Base-by-base conservation (phyloP, 345 rosid species). In the Rhizophora mangle region DNA sequence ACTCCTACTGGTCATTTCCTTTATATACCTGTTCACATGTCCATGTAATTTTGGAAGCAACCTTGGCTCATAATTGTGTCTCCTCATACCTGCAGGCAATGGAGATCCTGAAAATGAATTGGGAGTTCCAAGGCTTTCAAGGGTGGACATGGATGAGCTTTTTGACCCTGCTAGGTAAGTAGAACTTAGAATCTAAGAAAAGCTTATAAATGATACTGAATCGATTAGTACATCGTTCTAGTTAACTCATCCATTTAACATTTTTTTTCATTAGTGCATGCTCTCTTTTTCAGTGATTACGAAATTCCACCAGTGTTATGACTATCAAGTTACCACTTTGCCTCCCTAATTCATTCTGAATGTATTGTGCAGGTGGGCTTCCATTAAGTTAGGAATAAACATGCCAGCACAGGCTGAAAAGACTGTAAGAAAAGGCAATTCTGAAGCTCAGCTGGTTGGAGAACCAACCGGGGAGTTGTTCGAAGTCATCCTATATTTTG, bases 391-490 rank as follows among this genome's bases (percentile, higher is more conserved):
- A 60, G 99, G 99, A 20, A 82, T 84, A 56, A 89, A 83, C 85
- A 87, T 90, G 90, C 80, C 90, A 3, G 86, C 98, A 58, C 73
- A 87, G 72, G 97, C 83, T 29, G 99, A 95, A 72, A 87, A 89
- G 77, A 86, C 96, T 0, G 76, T 84, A 72, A 85, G 99, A 78
- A 85, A 74, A 82, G 74, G 73, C 21, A 90, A 87, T 8, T 49
- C 76, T 26, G 99, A 95, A 78, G 58, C 76, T 60, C 97, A 89
- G 64, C 86, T 90, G 78, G 79, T 92, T 22, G 99, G 99, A n/a
- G 96, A 95, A 68, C 96, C 94, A 67, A 90, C 96, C 0, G 99
- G 98, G 10, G 96, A 87, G 43, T 70, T 80, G 3, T 86, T 84
- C 39, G 94, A 92, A 29, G 89, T 95, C 59, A 76, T 95, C 72